These are phyloP conservation scores for Paraphoma chrysanthemicola DNA, from an alignment of 2,329 filamentous ascomycete genomes.

Conservation along the genomic window DNA sequence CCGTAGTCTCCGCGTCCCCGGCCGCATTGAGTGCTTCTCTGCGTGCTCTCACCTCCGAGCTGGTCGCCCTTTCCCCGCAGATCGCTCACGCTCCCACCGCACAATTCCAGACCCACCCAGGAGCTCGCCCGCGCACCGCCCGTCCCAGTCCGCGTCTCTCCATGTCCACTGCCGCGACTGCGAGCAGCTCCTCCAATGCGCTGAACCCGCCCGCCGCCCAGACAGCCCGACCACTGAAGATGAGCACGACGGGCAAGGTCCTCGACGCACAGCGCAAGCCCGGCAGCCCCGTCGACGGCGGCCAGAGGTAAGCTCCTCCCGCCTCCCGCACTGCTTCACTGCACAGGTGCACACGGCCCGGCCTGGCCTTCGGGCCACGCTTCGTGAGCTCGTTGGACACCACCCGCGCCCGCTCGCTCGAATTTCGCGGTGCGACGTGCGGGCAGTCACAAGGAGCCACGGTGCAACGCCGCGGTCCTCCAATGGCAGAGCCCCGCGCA, in stretches of 20 bases:
- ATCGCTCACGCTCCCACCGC: constrained; percentile 20
- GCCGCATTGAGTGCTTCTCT: constrained; percentile 30
- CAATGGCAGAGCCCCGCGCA: constrained; percentile 7
- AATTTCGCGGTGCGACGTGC: constrained; percentile 40
- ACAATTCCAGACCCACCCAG: constrained; percentile 14
- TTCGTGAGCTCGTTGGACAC: constrained; percentile 26
- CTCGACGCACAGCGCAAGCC: constrained; percentile 63
- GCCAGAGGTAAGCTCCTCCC: constrained; percentile 58
- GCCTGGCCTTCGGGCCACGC: constrained; percentile 18
- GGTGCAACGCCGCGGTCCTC: constrained; percentile 35
- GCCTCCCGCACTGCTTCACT: neutral
- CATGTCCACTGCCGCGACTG: constrained; percentile 43
- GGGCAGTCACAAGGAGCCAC: constrained; percentile 42
- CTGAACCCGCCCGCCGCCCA: constrained; percentile 44
- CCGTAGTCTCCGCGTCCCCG: constrained; percentile 14
- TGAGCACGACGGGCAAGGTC: constrained; percentile 57
- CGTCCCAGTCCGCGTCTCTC: constrained; percentile 15
- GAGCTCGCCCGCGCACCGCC: constrained; percentile 20
- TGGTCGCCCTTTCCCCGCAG: constrained; percentile 9
- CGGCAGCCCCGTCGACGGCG: constrained; percentile 61
- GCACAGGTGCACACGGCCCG: neutral
- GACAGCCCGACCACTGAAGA: constrained; percentile 55
- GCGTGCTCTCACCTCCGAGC: constrained; percentile 22
- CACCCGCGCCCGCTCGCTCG: constrained; percentile 11
- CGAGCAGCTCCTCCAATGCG: constrained; percentile 44